phyloP scores from a whole-genome alignment of 192 early-diverging fungal species.

The Spizellomyces punctatus region DNA sequence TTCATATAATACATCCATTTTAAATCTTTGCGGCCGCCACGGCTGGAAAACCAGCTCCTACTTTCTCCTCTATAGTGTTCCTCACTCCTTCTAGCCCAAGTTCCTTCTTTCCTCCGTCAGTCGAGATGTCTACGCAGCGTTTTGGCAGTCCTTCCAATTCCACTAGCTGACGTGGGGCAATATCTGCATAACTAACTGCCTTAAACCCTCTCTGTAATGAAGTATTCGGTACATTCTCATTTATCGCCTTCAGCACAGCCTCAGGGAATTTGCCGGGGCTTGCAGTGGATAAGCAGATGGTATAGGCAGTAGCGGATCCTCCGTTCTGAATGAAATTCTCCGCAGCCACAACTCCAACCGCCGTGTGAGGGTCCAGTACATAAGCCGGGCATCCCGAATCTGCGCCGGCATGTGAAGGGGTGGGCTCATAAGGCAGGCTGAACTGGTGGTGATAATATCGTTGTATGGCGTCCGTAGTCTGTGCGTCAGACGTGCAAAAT shows the following conservation, averaged over 20 bases:
- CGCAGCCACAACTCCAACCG: conserved; percentile 88
- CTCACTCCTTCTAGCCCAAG: conserved; percentile 25
- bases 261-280: conserved; percentile 97
- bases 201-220: conserved; percentile 24
- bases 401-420: not conserved
- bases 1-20: too few species aligned
- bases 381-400: conserved; percentile 47
- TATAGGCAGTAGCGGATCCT: conserved; percentile 9
- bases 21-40: too few species aligned
- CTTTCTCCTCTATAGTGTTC: conserved; percentile 26
- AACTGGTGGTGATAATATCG: conserved; percentile 63
- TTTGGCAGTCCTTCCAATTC: conserved; percentile 47
- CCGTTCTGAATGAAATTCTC: conserved; percentile 43
- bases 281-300: conserved; percentile 82
- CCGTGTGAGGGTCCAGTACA: conserved; percentile 94
- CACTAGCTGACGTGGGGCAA: conserved; percentile 55
- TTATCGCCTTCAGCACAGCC: conserved; percentile 77
- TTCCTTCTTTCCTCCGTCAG: conserved; percentile 39
- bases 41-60: conserved; percentile 22
- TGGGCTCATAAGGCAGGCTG: conserved; percentile 16
- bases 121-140: conserved; percentile 43
- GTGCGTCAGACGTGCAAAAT: conserved; percentile 67
- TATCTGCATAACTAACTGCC: conserved; percentile 46
- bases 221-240: conserved; percentile 9
- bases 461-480: conserved; percentile 76